phyloP scores from a whole-genome alignment of 805 yeast genomes.

The Clavispora asparagi region DNA sequence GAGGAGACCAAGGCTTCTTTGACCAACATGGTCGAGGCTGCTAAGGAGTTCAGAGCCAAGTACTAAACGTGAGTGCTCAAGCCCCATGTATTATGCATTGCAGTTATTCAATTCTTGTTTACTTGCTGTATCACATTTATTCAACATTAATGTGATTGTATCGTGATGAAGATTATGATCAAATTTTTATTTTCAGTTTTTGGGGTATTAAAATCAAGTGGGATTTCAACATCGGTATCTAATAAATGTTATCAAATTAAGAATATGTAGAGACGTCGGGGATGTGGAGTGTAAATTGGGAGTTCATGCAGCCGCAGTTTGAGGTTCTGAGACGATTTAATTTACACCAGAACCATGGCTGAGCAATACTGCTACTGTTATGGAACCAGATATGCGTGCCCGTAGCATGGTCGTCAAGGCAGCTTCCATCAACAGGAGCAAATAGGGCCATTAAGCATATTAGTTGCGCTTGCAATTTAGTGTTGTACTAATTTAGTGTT shows the following conservation, averaged over 20 bases:
- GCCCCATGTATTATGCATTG: slow-evolving; percentile 14
- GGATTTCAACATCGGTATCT: slow-evolving; percentile 48
- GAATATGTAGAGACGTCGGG: neutral
- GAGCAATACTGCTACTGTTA: too few relatives aligned
- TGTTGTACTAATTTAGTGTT: too few relatives aligned
- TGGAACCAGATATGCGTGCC: too few relatives aligned
- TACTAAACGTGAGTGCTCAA: slow-evolving; percentile 19
- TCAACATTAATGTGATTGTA: slow-evolving; percentile 44
- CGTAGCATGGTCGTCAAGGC: too few relatives aligned
- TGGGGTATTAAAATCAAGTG: slow-evolving; percentile 35
- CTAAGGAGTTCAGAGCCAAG: slow-evolving; percentile 73
- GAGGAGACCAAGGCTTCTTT: slow-evolving; percentile 92
- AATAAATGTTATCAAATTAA: slow-evolving; percentile 11
- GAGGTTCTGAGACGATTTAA: too few relatives aligned
- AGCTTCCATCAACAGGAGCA: too few relatives aligned
- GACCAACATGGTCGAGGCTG: slow-evolving; percentile 99
- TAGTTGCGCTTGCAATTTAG: too few relatives aligned
- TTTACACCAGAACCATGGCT: too few relatives aligned
- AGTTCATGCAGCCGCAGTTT: too few relatives aligned
- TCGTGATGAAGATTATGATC: slow-evolving; percentile 18
- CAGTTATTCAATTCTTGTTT: slow-evolving; percentile 38
- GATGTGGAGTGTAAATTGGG: too few relatives aligned
- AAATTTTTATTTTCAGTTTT: slow-evolving; percentile 13
- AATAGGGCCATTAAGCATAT: too few relatives aligned
- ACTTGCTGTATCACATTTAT: slow-evolving; percentile 42